These are phyloP conservation scores for Lactuca saligna DNA, from an alignment of 129 eudicot species.

Conservation along the genomic window DNA sequence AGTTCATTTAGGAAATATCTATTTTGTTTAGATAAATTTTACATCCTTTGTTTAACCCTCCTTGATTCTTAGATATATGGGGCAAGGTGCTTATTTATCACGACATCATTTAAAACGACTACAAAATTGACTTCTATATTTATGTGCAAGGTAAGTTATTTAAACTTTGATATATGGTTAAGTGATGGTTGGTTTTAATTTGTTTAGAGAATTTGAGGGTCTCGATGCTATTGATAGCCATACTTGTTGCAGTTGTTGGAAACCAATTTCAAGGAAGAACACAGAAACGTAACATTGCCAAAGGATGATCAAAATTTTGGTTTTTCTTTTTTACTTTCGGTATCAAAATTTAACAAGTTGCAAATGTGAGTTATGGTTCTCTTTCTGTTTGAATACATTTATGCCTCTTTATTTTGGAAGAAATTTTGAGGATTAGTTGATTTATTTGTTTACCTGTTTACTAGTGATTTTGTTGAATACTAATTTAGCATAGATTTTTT, in stretches of 20 bases:
- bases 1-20: no score
- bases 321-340: no score
- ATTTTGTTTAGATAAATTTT: constrained; percentile 64
- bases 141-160: constrained; percentile 75
- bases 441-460: constrained; percentile 14
- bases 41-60: constrained; percentile 86
- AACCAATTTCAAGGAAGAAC: no score
- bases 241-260: constrained; percentile 95
- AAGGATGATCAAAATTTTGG: no score
- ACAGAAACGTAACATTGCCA: no score
- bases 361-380: no score
- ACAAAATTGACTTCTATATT: constrained; percentile 80
- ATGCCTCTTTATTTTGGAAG: constrained; percentile 32
- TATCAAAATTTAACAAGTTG: no score
- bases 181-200: constrained; percentile 1
- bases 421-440: constrained; percentile 23
- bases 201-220: constrained; percentile 58
- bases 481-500: constrained; percentile 9
- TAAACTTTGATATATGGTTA: not conserved
- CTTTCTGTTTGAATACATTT: no score
- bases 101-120: constrained; percentile 61
- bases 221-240: constrained; percentile 85
- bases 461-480: constrained; percentile 6
- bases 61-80: constrained; percentile 92
- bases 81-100: constrained; percentile 98